Percentiles rank a stretch among this genome's conserved stretches.
These are phyloP conservation scores for Inga leiocalycina DNA, from an alignment of 306 rosid species.

Conservation along the genomic window DNA sequence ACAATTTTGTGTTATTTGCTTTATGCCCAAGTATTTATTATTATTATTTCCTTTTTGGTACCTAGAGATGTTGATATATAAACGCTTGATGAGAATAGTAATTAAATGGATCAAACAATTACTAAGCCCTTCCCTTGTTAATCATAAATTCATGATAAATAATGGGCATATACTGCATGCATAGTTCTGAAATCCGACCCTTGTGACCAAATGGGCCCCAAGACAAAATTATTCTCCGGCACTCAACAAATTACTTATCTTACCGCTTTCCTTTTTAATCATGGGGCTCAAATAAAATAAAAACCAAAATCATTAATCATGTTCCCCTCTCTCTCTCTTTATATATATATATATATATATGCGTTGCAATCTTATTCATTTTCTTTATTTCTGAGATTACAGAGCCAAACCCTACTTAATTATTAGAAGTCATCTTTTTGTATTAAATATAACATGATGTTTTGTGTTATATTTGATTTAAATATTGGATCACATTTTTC, in stretches of 20 bases:
- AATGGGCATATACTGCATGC: slow-evolving; percentile 1
- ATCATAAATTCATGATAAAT: slow-evolving; percentile 1
- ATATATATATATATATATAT: background rate
- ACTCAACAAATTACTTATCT: slow-evolving; percentile 4
- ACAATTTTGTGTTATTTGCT: background rate
- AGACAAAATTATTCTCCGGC: slow-evolving; percentile 27
- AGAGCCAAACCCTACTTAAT: background rate
- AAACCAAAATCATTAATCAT: background rate
- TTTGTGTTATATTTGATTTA: background rate
- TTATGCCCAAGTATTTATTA: background rate
- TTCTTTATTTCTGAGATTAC: background rate
- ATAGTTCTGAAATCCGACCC: slow-evolving; percentile 10
- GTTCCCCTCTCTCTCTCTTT: background rate
- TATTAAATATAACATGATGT: background rate
- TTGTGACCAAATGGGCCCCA: slow-evolving; percentile 30
- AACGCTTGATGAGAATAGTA: background rate
- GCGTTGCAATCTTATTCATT: background rate
- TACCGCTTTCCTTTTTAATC: background rate
- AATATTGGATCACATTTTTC: background rate
- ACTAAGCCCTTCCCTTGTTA: background rate
- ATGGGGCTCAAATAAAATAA: background rate
- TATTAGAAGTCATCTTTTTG: background rate
- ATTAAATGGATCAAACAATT: background rate
- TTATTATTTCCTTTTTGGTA: background rate
- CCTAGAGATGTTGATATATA: background rate